These are phyloP conservation scores for Podila epigama DNA, from an alignment of 192 early-diverging fungal genomes.

Conservation along the genomic window DNA sequence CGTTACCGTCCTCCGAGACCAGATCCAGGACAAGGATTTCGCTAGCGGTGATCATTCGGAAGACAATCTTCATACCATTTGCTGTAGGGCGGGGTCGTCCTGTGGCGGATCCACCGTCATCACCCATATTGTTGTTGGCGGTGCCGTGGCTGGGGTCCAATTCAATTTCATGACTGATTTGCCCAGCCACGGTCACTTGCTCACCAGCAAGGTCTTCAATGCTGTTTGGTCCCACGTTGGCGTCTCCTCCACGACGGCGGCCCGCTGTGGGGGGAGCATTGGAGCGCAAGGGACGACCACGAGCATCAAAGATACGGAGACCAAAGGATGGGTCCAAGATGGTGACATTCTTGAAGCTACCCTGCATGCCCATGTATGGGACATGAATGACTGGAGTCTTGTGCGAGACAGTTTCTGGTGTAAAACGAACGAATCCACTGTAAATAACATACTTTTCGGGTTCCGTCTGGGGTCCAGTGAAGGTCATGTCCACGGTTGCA, in stretches of 20 bases:
- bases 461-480: constrained; percentile 43
- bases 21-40: constrained; percentile 29
- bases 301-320: constrained; percentile 30
- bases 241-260: neutral
- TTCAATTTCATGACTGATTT: neutral
- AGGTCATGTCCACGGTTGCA: constrained; percentile 28
- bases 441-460: constrained; percentile 50
- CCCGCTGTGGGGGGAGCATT: neutral
- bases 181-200: neutral
- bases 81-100: neutral
- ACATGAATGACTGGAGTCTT: constrained; percentile 34
- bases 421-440: constrained; percentile 36
- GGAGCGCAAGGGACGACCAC: constrained; percentile 5
- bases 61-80: constrained; percentile 31
- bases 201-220: neutral
- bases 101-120: no score
- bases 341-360: constrained; percentile 25
- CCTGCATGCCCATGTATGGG: constrained; percentile 50
- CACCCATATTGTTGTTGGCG: neutral
- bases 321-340: constrained; percentile 27
- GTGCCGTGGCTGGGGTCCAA: neutral
- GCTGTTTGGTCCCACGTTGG: constrained; percentile 10
- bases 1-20: constrained; percentile 26
- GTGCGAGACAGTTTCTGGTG: constrained; percentile 2
- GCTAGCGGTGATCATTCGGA: constrained; percentile 34